A percentile compares a stretch with the other conserved stretches of the same genome.
These are phyloP conservation scores for Fragaria vesca DNA, from an alignment of 306 rosid genomes.

Conservation along the genomic window DNA sequence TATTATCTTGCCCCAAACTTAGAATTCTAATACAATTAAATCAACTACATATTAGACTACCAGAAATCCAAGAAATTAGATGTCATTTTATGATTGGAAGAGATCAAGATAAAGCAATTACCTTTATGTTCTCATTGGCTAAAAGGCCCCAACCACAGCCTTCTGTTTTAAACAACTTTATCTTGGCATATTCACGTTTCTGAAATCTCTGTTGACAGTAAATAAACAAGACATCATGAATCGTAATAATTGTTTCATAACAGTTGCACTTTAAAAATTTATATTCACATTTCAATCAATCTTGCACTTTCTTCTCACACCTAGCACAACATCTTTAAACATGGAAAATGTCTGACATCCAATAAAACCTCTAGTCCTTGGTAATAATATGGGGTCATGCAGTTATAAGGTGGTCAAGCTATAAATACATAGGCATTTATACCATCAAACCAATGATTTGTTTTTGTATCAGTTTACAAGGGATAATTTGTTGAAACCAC, in stretches of 20 bases:
- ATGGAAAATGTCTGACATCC: neutral
- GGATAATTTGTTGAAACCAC: neutral
- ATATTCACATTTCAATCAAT: conserved; percentile 1
- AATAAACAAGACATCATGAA: conserved; percentile 27
- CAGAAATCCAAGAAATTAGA: conserved; percentile 6
- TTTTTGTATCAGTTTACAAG: neutral
- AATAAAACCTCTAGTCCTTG: neutral
- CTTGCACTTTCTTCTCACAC: neutral
- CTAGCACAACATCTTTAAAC: neutral
- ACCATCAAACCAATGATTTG: neutral
- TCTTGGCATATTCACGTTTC: conserved; percentile 81
- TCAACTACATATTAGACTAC: conserved; percentile 1
- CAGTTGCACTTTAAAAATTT: conserved; percentile 6
- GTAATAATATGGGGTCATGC: neutral
- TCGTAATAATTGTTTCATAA: conserved; percentile 17
- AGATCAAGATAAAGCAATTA: conserved; percentile 28
- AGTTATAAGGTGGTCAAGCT: neutral
- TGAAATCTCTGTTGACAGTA: conserved; percentile 70
- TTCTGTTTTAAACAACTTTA: conserved; percentile 82
- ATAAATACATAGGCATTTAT: neutral
- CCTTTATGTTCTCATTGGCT: conserved; percentile 84
- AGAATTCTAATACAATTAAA: neutral
- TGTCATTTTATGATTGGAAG: conserved; percentile 16
- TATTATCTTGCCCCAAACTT: neutral
- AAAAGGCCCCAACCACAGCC: conserved; percentile 96